phyloP scores from a whole-genome alignment of 2,329 filamentous ascomycete species.

The Lachnellula hyalina region DNA sequence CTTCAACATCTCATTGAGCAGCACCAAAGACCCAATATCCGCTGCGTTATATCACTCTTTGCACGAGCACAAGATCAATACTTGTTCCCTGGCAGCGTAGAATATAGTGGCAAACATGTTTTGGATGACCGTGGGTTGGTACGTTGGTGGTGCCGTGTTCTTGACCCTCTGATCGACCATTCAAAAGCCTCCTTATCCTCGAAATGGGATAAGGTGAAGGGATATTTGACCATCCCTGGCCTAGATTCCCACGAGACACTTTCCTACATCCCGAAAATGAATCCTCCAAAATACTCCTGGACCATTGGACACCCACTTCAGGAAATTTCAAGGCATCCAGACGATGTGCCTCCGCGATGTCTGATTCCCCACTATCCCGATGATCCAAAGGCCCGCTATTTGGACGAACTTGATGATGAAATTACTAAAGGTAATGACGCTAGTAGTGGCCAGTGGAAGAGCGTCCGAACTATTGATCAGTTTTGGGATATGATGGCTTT shows the following conservation, averaged over 20 bases:
- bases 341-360: constrained; percentile 70
- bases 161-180: constrained; percentile 62
- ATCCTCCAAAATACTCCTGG: constrained; percentile 42
- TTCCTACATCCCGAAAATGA: constrained; percentile 63
- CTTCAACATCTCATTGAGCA: constrained; percentile 67
- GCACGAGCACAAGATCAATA: constrained; percentile 91
- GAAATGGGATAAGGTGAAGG: constrained; percentile 51
- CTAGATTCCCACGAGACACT: constrained; percentile 75
- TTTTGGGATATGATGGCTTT: constrained; percentile 99
- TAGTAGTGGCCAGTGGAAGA: constrained; percentile 69
- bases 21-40: constrained; percentile 57
- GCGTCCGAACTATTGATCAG: constrained; percentile 75
- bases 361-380: constrained; percentile 89
- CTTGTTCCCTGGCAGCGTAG: constrained; percentile 85
- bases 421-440: constrained; percentile 54
- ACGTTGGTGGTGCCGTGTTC: constrained; percentile 89
- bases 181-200: constrained; percentile 7
- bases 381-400: constrained; percentile 87
- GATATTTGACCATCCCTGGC: constrained; percentile 82
- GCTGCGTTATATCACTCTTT: constrained; percentile 81
- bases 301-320: constrained; percentile 69
- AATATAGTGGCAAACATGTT: constrained; percentile 82
- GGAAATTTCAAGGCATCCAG: constrained; percentile 55
- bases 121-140: constrained; percentile 85
- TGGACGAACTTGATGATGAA: constrained; percentile 85